Evolutionary conservation across 345 rosid species (phyloP).

Genomic region (Stellera chamaejasme): DNA sequence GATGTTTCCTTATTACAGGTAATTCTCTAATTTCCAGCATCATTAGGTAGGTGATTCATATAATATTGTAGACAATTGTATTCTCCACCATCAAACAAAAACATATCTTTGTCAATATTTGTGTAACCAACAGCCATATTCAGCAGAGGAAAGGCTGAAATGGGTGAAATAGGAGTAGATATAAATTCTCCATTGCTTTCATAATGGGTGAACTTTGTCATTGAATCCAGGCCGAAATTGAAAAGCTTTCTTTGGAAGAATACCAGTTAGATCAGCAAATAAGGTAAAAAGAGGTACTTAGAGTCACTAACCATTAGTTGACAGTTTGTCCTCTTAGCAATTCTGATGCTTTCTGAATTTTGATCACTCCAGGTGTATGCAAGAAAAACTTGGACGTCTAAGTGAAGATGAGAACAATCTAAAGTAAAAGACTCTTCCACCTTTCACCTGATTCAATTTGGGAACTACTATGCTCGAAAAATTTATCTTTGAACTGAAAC

Average conservation of each 20-base stretch:
- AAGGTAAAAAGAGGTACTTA: constrained; percentile 41
- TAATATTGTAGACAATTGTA: background rate
- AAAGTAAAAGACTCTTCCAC: constrained; percentile 36
- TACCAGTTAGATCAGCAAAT: constrained; percentile 61
- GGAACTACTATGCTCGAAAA: constrained; percentile 3
- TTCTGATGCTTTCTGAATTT: constrained; percentile 24
- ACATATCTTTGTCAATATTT: background rate
- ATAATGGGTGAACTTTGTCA: constrained; percentile 14
- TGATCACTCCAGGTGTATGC: constrained; percentile 56
- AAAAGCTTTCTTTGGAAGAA: constrained; percentile 66
- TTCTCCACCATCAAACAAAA: background rate
- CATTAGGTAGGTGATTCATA: no score
- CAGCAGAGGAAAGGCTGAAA: no score
- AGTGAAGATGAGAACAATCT: constrained; percentile 78
- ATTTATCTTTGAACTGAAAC: constrained; percentile 22
- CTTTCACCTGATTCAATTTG: constrained; percentile 5
- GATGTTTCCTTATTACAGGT: constrained; percentile 67
- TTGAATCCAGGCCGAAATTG: constrained; percentile 63
- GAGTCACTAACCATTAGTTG: constrained; percentile 6
- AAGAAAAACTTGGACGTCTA: constrained; percentile 62
- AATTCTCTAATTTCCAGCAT: constrained; percentile 3
- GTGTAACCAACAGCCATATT: background rate
- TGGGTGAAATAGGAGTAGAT: background rate
- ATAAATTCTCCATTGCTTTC: background rate
- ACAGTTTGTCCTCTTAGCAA: constrained; percentile 12